Percentiles rank a stretch among this genome's conserved stretches.
These are phyloP conservation scores for Clavariopsis aquatica DNA, from an alignment of 495 filamentous ascomycete genomes.

Conservation along the genomic window DNA sequence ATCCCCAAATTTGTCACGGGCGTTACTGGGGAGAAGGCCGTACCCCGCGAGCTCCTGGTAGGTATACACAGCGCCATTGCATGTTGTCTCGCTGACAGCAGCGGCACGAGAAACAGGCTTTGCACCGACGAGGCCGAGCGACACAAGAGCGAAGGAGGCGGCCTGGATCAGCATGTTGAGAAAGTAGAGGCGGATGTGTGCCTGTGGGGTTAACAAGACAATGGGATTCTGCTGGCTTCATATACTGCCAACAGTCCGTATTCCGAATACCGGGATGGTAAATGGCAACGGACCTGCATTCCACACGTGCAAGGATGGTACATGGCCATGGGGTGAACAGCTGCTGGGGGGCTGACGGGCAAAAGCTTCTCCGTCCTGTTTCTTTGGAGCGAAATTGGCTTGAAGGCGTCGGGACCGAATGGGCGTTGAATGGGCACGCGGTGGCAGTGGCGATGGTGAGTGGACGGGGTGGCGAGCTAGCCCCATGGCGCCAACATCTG, in stretches of 20 bases:
- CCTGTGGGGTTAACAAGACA: background rate
- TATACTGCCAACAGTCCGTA: conserved; percentile 8
- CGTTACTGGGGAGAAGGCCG: conserved; percentile 61
- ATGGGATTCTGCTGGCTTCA: conserved; percentile 6
- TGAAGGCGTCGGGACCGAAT: background rate
- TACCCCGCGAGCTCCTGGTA: conserved; percentile 74
- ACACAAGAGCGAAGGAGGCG: background rate
- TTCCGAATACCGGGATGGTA: background rate
- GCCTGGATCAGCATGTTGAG: conserved; percentile 19
- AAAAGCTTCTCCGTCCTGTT: background rate
- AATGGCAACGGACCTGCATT: background rate
- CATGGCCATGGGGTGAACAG: conserved; percentile 1
- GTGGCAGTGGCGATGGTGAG: background rate
- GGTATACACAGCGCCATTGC: conserved; percentile 63
- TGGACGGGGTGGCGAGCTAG: background rate
- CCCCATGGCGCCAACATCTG: background rate
- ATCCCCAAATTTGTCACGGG: conserved; percentile 70
- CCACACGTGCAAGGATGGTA: conserved; percentile 19
- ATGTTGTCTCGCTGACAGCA: conserved; percentile 57
- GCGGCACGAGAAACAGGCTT: background rate
- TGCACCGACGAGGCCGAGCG: conserved; percentile 10
- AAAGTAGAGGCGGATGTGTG: conserved; percentile 11
- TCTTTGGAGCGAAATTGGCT: background rate
- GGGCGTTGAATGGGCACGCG: background rate
- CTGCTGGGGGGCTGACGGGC: background rate